Evolutionary conservation across 2,329 filamentous ascomycete species (phyloP).

Genomic region (Ophiostoma fasciatum): DNA sequence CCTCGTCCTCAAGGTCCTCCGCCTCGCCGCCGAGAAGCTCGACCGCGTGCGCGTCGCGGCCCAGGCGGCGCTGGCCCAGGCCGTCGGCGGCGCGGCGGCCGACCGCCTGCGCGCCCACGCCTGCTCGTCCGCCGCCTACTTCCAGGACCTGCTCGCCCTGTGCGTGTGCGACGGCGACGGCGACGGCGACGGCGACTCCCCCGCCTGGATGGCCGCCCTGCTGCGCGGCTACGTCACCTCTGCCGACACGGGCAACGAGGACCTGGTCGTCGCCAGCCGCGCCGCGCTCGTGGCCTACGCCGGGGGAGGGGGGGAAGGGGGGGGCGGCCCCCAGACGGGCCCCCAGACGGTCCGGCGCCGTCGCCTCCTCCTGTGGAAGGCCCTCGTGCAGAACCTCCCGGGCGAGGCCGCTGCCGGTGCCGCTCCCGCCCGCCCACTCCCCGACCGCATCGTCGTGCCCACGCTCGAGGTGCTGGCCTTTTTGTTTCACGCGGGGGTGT

Average conservation of each 20-base stretch:
- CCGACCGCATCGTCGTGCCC: slow-evolving; percentile 61
- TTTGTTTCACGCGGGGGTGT: slow-evolving; percentile 49
- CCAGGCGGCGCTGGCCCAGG: slow-evolving; percentile 34
- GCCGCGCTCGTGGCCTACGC: slow-evolving; percentile 46
- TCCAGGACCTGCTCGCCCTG: slow-evolving; percentile 36
- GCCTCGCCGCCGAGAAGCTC: slow-evolving; percentile 75
- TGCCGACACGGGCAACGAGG: slow-evolving; percentile 64
- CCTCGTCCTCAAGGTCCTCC: slow-evolving; percentile 38
- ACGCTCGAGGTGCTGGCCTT: slow-evolving; percentile 66
- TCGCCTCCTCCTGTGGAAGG: slow-evolving; percentile 26
- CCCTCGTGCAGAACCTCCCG: slow-evolving; percentile 40
- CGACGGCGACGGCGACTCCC: slow-evolving; percentile 17
- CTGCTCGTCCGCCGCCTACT: slow-evolving; percentile 47
- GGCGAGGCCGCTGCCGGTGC: slow-evolving; percentile 2
- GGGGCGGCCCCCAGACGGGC: neutral
- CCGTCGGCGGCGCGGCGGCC: slow-evolving; percentile 18
- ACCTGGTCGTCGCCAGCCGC: slow-evolving; percentile 54
- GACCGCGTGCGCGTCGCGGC: slow-evolving; percentile 67
- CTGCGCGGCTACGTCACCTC: slow-evolving; percentile 57
- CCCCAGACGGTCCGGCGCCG: slow-evolving; percentile 19
- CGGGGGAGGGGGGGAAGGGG: slow-evolving; percentile 18
- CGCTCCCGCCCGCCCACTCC: slow-evolving; percentile 25
- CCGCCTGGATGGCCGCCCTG: slow-evolving; percentile 34
- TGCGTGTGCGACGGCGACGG: slow-evolving; percentile 17
- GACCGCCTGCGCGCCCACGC: slow-evolving; percentile 23